These are phyloP conservation scores for Alternaria gaisen DNA, from an alignment of 2,329 filamentous ascomycete species.

Conservation along the genomic window DNA sequence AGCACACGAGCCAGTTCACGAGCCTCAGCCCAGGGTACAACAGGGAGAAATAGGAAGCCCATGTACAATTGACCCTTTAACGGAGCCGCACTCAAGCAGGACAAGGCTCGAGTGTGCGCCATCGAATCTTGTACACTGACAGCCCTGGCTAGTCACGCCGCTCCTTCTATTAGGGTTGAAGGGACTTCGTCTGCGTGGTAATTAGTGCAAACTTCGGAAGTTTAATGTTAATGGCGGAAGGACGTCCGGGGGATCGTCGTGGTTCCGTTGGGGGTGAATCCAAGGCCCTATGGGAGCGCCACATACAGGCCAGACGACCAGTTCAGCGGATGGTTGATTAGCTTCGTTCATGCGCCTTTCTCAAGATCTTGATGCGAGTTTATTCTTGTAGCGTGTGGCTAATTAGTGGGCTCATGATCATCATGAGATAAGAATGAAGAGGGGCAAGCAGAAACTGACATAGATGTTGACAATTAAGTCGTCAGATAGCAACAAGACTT, in stretches of 20 bases:
- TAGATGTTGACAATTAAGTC: not conserved
- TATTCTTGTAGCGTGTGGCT: not conserved
- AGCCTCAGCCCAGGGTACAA: not conserved
- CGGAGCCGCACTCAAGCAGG: not conserved
- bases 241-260: not conserved
- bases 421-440: not conserved
- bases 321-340: slow-evolving; percentile 8
- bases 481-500: not conserved
- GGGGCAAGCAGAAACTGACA: not conserved
- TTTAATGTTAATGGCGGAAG: not conserved
- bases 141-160: not conserved
- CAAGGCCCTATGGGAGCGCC: slow-evolving; percentile 10
- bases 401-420: not conserved
- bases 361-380: not conserved
- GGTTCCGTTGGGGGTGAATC: not conserved
- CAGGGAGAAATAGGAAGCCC: not conserved
- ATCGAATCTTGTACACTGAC: not conserved
- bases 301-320: not conserved
- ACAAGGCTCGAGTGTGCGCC: not conserved
- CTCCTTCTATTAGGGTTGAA: not conserved
- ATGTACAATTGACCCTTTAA: slow-evolving; percentile 1
- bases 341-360: slow-evolving; percentile 16
- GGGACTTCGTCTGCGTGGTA: not conserved
- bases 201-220: not conserved
- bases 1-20: not conserved